These are phyloP conservation scores for Pythium phragmitis DNA, from an alignment of 352 stramenopile species.

Conservation along the genomic window DNA sequence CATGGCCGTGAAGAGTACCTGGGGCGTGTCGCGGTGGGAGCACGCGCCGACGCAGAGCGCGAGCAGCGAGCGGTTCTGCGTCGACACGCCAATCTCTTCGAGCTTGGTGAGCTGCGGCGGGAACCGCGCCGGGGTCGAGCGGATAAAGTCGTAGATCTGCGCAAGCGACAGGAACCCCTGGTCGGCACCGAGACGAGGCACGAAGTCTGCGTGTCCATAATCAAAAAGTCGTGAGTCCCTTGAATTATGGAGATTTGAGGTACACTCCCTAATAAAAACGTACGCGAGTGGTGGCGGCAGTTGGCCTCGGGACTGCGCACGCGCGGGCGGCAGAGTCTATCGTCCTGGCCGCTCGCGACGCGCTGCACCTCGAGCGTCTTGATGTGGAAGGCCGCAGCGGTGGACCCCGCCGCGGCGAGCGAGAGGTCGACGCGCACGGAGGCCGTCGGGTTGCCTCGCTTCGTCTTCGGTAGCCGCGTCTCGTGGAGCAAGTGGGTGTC, in stretches of 20 bases:
- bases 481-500: slow-evolving; percentile 26
- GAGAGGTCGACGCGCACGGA: slow-evolving; percentile 10
- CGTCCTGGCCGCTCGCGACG: slow-evolving; percentile 11
- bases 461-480: slow-evolving; percentile 3
- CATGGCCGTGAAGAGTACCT: slow-evolving; percentile 81
- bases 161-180: slow-evolving; percentile 58
- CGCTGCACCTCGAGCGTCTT: slow-evolving; percentile 26
- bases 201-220: slow-evolving; percentile 8
- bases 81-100: slow-evolving; percentile 57
- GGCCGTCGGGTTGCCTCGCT: no score
- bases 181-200: slow-evolving; percentile 57
- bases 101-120: slow-evolving; percentile 43
- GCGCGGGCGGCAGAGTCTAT: slow-evolving; percentile 8
- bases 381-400: slow-evolving; percentile 8
- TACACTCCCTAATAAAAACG: background rate
- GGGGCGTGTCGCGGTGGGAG: slow-evolving; percentile 29
- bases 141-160: slow-evolving; percentile 61
- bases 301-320: slow-evolving; percentile 19
- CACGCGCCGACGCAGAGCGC: slow-evolving; percentile 74
- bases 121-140: slow-evolving; percentile 34
- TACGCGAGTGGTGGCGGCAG: slow-evolving; percentile 24
- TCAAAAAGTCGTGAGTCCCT: no score
- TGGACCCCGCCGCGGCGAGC: background rate
- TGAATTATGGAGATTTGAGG: background rate
- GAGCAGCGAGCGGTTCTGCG: slow-evolving; percentile 55